A percentile compares a stretch with the other conserved stretches of the same genome.
phyloP scores from a whole-genome alignment of 2,329 filamentous ascomycete species.

The Tolypocladium amazonense region DNA sequence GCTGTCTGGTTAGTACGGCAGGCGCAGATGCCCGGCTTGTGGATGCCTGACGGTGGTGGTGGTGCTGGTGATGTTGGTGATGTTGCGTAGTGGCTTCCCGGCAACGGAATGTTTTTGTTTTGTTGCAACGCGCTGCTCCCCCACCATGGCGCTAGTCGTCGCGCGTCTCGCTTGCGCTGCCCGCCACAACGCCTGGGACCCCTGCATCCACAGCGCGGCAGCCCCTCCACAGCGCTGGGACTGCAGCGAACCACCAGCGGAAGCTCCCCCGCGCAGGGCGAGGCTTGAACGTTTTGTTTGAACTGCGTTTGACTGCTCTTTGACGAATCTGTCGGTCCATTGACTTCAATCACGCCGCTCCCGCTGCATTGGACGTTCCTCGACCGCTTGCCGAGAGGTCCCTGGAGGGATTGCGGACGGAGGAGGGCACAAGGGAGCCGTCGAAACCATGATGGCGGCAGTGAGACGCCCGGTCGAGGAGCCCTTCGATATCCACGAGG shows the following conservation, averaged over 20 bases:
- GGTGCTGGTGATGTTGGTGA: slow-evolving; percentile 6
- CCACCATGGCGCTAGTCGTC: slow-evolving; percentile 7
- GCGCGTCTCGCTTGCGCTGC: background rate
- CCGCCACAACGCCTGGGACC: background rate
- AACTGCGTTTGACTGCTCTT: background rate
- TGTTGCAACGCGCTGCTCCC: slow-evolving; percentile 15
- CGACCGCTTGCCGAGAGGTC: background rate
- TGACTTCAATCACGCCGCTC: background rate
- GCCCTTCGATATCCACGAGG: slow-evolving; percentile 38
- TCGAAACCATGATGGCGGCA: background rate
- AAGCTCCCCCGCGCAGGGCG: background rate
- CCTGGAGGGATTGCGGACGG: background rate
- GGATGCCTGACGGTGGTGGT: slow-evolving; percentile 4
- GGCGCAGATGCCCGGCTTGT: background rate
- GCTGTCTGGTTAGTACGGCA: background rate
- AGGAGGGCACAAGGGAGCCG: background rate
- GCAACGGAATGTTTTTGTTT: slow-evolving; percentile 21
- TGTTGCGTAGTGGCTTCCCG: slow-evolving; percentile 6
- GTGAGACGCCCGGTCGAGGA: slow-evolving; percentile 15
- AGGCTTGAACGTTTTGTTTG: background rate
- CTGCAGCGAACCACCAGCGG: background rate
- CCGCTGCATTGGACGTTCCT: background rate
- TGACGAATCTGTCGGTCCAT: background rate
- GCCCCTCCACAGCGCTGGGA: background rate
- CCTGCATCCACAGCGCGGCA: slow-evolving; percentile 10